Percentiles rank a stretch among this genome's conserved stretches.
phyloP scores from a whole-genome alignment of 140 eudicot genomes.

The Ambrosia hybrid region DNA sequence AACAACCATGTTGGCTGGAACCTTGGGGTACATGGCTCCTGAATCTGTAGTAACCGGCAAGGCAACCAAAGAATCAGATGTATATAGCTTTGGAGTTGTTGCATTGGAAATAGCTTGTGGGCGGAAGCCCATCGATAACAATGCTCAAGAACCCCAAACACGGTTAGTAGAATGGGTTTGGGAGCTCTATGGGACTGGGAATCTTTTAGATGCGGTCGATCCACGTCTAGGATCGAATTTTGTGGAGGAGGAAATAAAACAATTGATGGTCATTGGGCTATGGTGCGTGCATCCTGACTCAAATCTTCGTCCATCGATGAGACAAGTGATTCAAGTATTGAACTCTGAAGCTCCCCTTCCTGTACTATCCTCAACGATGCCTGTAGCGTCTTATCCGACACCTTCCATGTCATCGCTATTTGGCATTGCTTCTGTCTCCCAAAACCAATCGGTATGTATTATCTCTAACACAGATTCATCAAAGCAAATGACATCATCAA shows the following conservation, averaged over 20 bases:
- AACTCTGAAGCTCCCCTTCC: constrained; percentile 29
- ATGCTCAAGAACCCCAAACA: background rate
- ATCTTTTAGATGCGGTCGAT: constrained; percentile 25
- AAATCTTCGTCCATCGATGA: constrained; percentile 27
- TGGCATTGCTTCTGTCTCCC: background rate
- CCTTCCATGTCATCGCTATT: constrained; percentile 2
- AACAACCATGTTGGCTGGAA: constrained; percentile 34
- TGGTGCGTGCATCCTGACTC: constrained; percentile 41
- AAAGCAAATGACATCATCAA: constrained; percentile 11
- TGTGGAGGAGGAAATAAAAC: constrained; percentile 18
- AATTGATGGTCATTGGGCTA: constrained; percentile 33
- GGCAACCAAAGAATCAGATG: constrained; percentile 45
- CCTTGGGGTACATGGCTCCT: constrained; percentile 48
- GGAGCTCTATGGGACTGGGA: constrained; percentile 25
- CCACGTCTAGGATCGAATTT: constrained; percentile 17
- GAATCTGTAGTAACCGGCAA: constrained; percentile 34
- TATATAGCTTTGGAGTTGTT: constrained; percentile 44
- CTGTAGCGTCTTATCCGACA: constrained; percentile 26
- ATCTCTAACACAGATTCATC: constrained; percentile 16
- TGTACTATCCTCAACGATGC: constrained; percentile 30
- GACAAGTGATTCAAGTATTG: constrained; percentile 37
- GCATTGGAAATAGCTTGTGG: constrained; percentile 40
- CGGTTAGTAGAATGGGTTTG: constrained; percentile 40
- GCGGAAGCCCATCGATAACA: constrained; percentile 25
- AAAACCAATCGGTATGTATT: constrained; percentile 6